phyloP scores from a whole-genome alignment of 345 rosid species.

The Stellera chamaejasme region DNA sequence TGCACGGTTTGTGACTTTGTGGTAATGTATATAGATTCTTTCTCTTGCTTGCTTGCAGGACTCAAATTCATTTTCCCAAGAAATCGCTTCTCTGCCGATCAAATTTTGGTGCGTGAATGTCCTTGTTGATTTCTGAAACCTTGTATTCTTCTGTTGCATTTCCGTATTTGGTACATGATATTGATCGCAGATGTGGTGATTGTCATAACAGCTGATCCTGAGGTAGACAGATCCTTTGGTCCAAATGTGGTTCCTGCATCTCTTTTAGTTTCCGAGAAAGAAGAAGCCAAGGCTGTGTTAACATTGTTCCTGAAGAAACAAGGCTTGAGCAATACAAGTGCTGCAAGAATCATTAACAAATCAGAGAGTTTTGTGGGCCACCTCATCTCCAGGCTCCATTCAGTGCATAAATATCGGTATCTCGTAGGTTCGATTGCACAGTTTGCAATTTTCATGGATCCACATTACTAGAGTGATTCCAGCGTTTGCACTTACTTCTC shows the following conservation, averaged over 20 bases:
- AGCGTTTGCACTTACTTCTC: background rate
- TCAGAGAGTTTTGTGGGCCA: conserved; percentile 69
- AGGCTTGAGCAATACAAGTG: conserved; percentile 63
- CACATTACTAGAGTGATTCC: background rate
- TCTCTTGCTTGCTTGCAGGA: conserved; percentile 16
- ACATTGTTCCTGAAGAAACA: conserved; percentile 74
- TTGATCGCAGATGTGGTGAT: background rate
- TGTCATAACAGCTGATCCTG: conserved; percentile 35
- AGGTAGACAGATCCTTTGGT: conserved; percentile 44
- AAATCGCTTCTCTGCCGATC: conserved; percentile 30
- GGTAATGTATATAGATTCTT: background rate
- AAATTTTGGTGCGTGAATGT: conserved; percentile 23
- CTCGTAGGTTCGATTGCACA: conserved; percentile 78
- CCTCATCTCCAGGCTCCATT: conserved; percentile 76
- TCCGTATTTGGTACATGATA: background rate
- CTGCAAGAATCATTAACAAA: conserved; percentile 62
- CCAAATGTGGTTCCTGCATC: conserved; percentile 47
- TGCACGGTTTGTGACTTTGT: background rate
- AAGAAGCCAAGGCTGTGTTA: conserved; percentile 88
- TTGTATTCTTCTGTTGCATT: background rate
- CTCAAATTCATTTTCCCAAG: conserved; percentile 12
- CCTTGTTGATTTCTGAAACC: background rate
- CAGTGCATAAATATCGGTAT: conserved; percentile 71
- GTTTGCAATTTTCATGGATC: conserved; percentile 7
- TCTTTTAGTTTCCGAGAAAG: conserved; percentile 71